Evolutionary conservation across 192 early-diverging fungal genomes (phyloP).

Genomic region (Pecoramyces ruminantium): DNA sequence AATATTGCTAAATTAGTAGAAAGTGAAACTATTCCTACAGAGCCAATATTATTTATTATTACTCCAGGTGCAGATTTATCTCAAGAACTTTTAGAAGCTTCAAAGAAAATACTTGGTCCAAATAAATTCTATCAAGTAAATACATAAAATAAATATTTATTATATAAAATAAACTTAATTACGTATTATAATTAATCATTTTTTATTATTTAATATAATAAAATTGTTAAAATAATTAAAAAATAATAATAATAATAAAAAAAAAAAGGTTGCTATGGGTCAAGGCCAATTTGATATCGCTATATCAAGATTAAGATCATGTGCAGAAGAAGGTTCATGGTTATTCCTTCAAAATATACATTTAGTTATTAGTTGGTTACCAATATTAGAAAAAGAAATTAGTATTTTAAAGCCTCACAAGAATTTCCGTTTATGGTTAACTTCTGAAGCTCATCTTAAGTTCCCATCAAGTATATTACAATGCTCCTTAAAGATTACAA

Average conservation of each 20-base stretch:
- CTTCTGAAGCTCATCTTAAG: conserved; percentile 28
- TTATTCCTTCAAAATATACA: conserved; percentile 38
- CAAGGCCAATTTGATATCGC: conserved; percentile 38
- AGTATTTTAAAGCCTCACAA: conserved; percentile 8
- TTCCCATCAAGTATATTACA: conserved; percentile 28
- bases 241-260: conserved; percentile 4
- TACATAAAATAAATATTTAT: no score
- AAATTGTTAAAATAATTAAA: conserved; percentile 4
- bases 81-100: conserved; percentile 29
- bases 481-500: conserved; percentile 29
- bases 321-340: conserved; percentile 21
- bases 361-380: conserved; percentile 31
- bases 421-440: conserved; percentile 35
- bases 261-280: conserved; percentile 28
- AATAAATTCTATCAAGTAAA: conserved; percentile 26
- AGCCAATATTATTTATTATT: conserved; percentile 39
- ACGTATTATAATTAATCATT: no score
- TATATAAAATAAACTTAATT: no score
- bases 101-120: conserved; percentile 12
- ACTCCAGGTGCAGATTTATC: conserved; percentile 40
- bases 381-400: conserved; percentile 28
- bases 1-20: conserved; percentile 16
- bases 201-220: no score
- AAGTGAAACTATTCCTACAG: conserved; percentile 18
- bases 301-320: conserved; percentile 11